A percentile compares a stretch with the other conserved stretches of the same genome.
Conservation (phyloP, 2,329 filamentous ascomycete species). For the Exophiala lecanii-corni region DNA sequence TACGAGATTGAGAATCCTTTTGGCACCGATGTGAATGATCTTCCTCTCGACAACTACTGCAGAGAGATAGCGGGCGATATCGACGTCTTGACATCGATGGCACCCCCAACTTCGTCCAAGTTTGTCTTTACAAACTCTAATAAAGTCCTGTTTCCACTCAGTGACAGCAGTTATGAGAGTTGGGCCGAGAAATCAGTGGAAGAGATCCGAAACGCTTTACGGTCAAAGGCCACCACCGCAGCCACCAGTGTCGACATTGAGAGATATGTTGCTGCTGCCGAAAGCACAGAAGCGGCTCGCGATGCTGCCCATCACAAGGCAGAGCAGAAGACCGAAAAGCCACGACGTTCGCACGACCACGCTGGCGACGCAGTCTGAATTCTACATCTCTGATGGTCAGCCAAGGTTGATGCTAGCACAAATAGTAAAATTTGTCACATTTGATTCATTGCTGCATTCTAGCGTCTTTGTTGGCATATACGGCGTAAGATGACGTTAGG, state of each 20-base stretch:
- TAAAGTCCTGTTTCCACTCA: constrained; percentile 55
- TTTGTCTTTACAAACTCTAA: constrained; percentile 50
- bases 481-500: no score
- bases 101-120: constrained; percentile 47
- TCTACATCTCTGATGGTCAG: no score
- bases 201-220: constrained; percentile 42
- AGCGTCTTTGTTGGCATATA: no score
- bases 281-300: constrained; percentile 13
- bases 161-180: constrained; percentile 42
- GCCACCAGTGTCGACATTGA: constrained; percentile 17
- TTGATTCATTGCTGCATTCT: not conserved
- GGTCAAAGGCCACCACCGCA: constrained; percentile 31
- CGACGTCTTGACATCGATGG: constrained; percentile 63
- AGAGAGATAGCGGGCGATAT: constrained; percentile 68
- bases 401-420: no score
- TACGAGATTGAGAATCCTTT: constrained; percentile 83
- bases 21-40: constrained; percentile 76
- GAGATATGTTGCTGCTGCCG: constrained; percentile 12
- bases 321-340: constrained; percentile 5
- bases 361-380: not conserved
- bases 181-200: constrained; percentile 48
- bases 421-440: no score
- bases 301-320: constrained; percentile 43
- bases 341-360: not conserved
- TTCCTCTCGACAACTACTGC: constrained; percentile 72